A percentile compares a stretch with the other conserved stretches of the same genome.
phyloP scores from a whole-genome alignment of 345 rosid species.

The Brassica rapa region DNA sequence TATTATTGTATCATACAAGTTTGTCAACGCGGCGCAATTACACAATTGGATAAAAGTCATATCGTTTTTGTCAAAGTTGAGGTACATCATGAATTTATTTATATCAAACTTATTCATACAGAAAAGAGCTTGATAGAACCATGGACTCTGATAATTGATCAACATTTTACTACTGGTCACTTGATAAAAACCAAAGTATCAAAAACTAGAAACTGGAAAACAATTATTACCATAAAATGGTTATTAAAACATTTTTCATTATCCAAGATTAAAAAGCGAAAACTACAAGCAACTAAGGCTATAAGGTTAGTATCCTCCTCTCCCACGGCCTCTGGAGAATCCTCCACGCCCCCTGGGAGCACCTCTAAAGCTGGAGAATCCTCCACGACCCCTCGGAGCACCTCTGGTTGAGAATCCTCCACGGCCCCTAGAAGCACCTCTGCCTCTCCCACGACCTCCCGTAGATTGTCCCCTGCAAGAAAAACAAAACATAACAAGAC shows the following conservation, averaged over 20 bases:
- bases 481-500: background rate
- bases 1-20: background rate
- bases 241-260: background rate
- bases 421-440: conserved; percentile 21
- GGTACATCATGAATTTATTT: background rate
- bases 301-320: conserved; percentile 47
- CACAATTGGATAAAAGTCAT: background rate
- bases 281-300: conserved; percentile 8
- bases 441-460: conserved; percentile 49
- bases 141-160: background rate
- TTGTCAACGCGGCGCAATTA: background rate
- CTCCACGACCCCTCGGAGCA: conserved; percentile 50
- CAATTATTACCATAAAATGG: background rate
- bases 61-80: background rate
- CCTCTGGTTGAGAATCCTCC: conserved; percentile 25
- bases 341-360: conserved; percentile 54
- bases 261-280: background rate
- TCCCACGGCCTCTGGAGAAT: conserved; percentile 74
- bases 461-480: conserved; percentile 49
- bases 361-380: conserved; percentile 52
- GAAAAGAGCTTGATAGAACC: background rate
- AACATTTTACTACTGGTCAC: background rate
- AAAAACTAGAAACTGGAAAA: background rate
- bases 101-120: background rate
- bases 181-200: background rate